Evolutionary conservation across 1,284 basidiomycete species (phyloP).

Genomic region (Irpex sp.): DNA sequence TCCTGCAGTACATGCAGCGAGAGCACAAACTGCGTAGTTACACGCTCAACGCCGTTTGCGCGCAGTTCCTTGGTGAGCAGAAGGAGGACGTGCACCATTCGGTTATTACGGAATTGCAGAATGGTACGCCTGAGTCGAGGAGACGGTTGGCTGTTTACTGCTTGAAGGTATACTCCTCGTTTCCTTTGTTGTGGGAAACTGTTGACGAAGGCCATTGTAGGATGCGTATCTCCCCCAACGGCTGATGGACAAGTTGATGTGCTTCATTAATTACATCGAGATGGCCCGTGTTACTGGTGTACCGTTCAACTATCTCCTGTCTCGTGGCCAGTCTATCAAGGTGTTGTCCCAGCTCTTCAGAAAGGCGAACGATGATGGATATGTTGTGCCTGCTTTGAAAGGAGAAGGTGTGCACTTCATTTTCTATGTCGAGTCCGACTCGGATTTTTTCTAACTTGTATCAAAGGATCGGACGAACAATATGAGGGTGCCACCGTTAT

Average conservation of each 20-base stretch:
- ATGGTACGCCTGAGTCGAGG: slow-evolving; percentile 88
- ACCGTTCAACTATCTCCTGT: slow-evolving; percentile 92
- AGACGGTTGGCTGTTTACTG: slow-evolving; percentile 93
- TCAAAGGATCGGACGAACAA: slow-evolving; percentile 81
- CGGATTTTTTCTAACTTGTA: neutral
- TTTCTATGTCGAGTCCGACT: neutral
- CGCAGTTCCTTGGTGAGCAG: slow-evolving; percentile 93
- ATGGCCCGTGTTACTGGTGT: slow-evolving; percentile 97
- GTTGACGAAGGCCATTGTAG: slow-evolving; percentile 36
- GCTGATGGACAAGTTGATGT: slow-evolving; percentile 95
- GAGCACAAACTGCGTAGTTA: slow-evolving; percentile 95
- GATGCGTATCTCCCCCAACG: slow-evolving; percentile 96
- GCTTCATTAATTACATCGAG: slow-evolving; percentile 94
- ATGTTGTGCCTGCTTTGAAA: slow-evolving; percentile 81
- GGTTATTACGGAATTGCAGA: slow-evolving; percentile 94
- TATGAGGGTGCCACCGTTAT: slow-evolving; percentile 98
- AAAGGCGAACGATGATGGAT: slow-evolving; percentile 84
- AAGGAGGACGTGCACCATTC: slow-evolving; percentile 98
- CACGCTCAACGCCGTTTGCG: slow-evolving; percentile 93
- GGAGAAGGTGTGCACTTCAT: slow-evolving; percentile 59
- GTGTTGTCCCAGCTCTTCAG: slow-evolving; percentile 92
- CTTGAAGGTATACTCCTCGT: slow-evolving; percentile 64
- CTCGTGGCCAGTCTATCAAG: slow-evolving; percentile 94
- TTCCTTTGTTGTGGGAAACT: neutral
- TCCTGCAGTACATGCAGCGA: slow-evolving; percentile 94